Percentiles rank a stretch among this genome's conserved stretches.
These are phyloP conservation scores for Chlamydomonas sp. DNA, from an alignment of 139 green algal species.

Conservation along the genomic window DNA sequence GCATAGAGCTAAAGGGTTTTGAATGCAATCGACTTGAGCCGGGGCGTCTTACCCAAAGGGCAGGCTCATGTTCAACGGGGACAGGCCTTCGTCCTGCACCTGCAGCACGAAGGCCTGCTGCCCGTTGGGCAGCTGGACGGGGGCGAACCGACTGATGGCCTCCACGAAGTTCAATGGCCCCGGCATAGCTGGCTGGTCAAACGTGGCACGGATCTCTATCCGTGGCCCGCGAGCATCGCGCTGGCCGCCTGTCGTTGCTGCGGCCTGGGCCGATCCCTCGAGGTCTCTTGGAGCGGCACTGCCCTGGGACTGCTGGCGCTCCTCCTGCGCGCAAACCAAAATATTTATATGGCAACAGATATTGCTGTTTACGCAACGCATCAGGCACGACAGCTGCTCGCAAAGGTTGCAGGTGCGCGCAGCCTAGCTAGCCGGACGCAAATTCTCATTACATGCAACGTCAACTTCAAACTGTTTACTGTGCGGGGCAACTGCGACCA, in stretches of 20 bases:
- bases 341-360: background rate
- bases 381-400: background rate
- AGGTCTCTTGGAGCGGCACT: background rate
- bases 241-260: too few species aligned
- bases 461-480: too few species aligned
- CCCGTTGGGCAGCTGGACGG: slow-evolving; percentile 12
- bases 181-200: background rate
- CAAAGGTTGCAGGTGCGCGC: background rate
- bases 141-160: slow-evolving; percentile 28
- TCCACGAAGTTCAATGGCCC: slow-evolving; percentile 2
- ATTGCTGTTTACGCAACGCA: background rate
- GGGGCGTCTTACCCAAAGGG: background rate
- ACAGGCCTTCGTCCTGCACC: slow-evolving; percentile 25
- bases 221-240: background rate
- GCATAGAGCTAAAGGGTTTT: background rate
- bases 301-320: background rate
- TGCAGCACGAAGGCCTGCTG: slow-evolving; percentile 34
- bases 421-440: too few species aligned
- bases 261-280: background rate
- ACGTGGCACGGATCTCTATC: slow-evolving; percentile 14
- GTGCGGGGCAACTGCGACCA: too few species aligned
- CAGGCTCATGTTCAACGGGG: slow-evolving; percentile 17
- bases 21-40: background rate
- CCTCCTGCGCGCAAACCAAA: background rate
- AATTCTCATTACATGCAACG: too few species aligned